Base-by-base conservation (phyloP, 805 yeast species). In the Yamadazyma paraphyllophila region DNA sequence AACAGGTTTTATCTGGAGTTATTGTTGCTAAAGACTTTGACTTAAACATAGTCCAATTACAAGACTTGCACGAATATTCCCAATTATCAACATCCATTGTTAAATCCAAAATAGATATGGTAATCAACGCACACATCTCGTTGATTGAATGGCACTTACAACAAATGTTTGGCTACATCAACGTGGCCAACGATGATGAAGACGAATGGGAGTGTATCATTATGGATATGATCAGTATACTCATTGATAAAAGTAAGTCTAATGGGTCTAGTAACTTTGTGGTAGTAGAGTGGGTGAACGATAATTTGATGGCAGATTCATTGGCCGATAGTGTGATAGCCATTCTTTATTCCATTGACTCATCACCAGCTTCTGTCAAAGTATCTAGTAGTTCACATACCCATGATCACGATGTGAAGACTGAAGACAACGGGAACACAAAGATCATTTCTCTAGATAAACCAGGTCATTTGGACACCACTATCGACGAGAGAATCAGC, bases 281-380 rank as follows among this genome's bases (percentile, higher is more conserved):
- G 5, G 76, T 85, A 0, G 82, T 92, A 11, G 95, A 88, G 62
- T 94, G 99, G 99, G 79, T 82, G 13, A 92, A 95, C 54, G 91
- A 90, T 47, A 72, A 88, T 46, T 56, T 68, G 35, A 80, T 90
- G 69, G 91, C 87, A 49, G 99, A 94, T 58, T 85, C 97, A 0
- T 80, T 94, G 51, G 99, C 99, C 0, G 99, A 94, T 59, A 84
- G 96, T 12, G 86, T 90, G 1, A 79, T 94, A 47, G 97, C 97
- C 0, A 89, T 94, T 32, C 65, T 94, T 27, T 77, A 92, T 65
- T 88, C 96, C 37, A 94, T 92, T 35, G 99, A 94, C 61, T 84
- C 96, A 0, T 83, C 96, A 0, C 97, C 97, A 9, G 96, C 97
- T 1, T 88, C 97, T 6, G 96, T 94, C 25, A 94, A 92, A 61